A percentile compares a stretch with the other conserved stretches of the same genome.
Conservation (phyloP, 345 rosid species). For the Angophora floribunda region DNA sequence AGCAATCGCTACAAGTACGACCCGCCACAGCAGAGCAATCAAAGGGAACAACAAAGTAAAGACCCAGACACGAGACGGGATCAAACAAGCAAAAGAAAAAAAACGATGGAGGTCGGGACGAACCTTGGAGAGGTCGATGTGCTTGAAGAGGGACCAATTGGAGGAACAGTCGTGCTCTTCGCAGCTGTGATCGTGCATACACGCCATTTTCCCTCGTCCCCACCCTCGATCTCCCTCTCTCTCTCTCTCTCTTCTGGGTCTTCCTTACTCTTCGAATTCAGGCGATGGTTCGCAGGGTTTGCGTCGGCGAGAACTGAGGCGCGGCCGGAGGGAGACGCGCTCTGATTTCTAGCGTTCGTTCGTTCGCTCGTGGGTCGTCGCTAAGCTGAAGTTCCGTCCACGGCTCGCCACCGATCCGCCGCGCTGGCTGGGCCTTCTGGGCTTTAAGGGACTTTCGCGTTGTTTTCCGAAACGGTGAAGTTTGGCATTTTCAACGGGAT, state of each 20-base stretch:
- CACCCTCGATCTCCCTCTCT: not conserved
- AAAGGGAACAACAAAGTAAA: not conserved
- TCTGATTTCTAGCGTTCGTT: not conserved
- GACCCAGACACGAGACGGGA: not conserved
- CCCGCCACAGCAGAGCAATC: not conserved
- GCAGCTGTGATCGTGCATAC: conserved; percentile 85
- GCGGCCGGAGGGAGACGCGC: not conserved
- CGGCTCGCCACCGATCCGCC: not conserved
- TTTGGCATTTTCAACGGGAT: not conserved
- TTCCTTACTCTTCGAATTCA: not conserved
- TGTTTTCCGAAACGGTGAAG: not conserved
- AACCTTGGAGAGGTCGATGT: conserved; percentile 85
- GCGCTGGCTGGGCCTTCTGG: not conserved
- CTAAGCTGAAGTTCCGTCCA: not conserved
- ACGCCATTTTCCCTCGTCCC: conserved; percentile 41
- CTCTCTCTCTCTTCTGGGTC: not conserved
- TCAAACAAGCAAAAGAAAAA: not conserved
- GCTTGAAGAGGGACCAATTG: conserved; percentile 92
- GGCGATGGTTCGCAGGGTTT: not conserved
- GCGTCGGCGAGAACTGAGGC: not conserved
- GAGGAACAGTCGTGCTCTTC: conserved; percentile 91
- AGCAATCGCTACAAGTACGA: not conserved
- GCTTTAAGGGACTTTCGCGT: not conserved
- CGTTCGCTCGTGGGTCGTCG: not conserved
- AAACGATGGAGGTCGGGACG: conserved; percentile 6